phyloP scores from a whole-genome alignment of 2,329 filamentous ascomycete species.

The Diaporthe vexans region DNA sequence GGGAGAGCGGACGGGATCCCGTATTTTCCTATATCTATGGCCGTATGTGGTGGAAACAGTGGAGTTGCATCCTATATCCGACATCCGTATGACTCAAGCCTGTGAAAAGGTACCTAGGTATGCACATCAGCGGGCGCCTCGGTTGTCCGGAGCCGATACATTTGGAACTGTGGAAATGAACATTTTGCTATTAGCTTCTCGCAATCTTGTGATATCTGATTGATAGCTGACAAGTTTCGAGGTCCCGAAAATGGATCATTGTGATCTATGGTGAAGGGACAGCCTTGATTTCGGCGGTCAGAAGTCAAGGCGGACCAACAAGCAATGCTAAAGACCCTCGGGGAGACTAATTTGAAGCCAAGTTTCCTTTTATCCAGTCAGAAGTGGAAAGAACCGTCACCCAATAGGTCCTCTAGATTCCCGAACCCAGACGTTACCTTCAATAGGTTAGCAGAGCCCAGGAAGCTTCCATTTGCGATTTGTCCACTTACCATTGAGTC shows the following conservation, averaged over 20 bases:
- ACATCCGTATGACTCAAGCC: background rate
- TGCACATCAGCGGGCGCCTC: background rate
- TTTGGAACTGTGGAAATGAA: too few species aligned
- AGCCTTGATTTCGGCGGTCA: background rate
- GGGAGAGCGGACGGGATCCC: slow-evolving; percentile 6
- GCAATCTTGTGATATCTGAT: too few species aligned
- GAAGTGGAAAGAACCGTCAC: slow-evolving; percentile 30
- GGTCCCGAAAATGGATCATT: background rate
- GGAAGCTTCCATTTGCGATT: background rate
- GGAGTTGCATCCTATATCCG: background rate
- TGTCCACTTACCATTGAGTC: slow-evolving; percentile 39
- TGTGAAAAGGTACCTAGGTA: background rate
- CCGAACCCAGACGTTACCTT: slow-evolving; percentile 41
- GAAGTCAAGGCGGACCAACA: background rate
- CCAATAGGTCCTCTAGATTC: slow-evolving; percentile 37
- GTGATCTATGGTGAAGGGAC: too few species aligned
- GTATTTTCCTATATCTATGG: slow-evolving; percentile 7
- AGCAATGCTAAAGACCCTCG: background rate
- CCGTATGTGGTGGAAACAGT: background rate
- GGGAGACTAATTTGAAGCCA: too few species aligned
- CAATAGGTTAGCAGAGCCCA: background rate
- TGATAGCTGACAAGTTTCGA: too few species aligned
- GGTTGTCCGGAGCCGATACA: too few species aligned
- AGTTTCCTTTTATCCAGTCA: background rate
- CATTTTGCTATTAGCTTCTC: background rate